These are phyloP conservation scores for Populus euphratica DNA, from an alignment of 345 rosid genomes.

Conservation along the genomic window DNA sequence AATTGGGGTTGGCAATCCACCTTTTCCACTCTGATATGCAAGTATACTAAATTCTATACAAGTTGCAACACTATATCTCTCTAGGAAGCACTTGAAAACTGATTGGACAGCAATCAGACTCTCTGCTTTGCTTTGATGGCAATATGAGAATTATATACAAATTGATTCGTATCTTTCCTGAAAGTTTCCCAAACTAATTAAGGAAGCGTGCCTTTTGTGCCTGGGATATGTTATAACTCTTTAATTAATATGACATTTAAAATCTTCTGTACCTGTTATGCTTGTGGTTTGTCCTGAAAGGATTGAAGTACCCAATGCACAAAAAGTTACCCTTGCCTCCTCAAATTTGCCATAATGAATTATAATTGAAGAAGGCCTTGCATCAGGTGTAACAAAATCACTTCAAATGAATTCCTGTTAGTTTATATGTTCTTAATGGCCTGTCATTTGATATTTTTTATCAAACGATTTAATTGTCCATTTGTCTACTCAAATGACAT, in stretches of 20 bases:
- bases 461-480: neutral
- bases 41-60: no score
- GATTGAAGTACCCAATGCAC: neutral
- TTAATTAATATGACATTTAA: neutral
- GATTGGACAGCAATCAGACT: neutral
- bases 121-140: neutral
- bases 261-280: neutral
- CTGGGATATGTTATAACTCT: neutral
- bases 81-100: neutral
- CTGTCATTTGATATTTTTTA: neutral
- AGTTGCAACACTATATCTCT: no score
- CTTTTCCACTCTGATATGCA: no score
- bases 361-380: neutral
- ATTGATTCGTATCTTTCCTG: neutral
- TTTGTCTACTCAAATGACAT: neutral
- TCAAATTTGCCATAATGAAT: neutral
- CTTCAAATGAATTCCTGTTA: neutral
- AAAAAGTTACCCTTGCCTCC: neutral
- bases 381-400: neutral
- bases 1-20: no score
- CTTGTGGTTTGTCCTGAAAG: neutral
- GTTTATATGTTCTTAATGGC: neutral
- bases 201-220: neutral
- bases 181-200: neutral
- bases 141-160: neutral